These are phyloP conservation scores for Globisporangium nagaii DNA, from an alignment of 352 stramenopile genomes.

Conservation along the genomic window DNA sequence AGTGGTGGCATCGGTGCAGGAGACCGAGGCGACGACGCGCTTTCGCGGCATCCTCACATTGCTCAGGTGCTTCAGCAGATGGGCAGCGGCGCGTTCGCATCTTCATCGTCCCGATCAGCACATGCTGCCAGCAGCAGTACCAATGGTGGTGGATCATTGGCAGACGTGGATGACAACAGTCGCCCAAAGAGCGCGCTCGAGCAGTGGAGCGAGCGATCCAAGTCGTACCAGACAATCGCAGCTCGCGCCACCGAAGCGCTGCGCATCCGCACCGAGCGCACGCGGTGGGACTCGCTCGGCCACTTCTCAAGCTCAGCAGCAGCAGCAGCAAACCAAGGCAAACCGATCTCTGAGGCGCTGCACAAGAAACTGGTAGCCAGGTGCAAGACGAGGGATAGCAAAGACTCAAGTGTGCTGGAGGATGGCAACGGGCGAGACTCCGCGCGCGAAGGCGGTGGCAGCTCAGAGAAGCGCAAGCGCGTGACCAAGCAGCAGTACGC, in stretches of 20 bases:
- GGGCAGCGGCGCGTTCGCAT: background rate
- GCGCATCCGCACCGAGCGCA: slow-evolving; percentile 18
- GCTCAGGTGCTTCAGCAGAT: slow-evolving; percentile 34
- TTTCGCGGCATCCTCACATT: slow-evolving; percentile 40
- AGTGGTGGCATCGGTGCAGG: background rate
- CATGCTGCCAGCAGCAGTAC: background rate
- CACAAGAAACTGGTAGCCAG: slow-evolving; percentile 1
- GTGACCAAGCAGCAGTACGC: slow-evolving; percentile 12
- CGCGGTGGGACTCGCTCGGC: slow-evolving; percentile 41
- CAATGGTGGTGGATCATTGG: background rate
- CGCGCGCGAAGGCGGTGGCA: slow-evolving; percentile 1
- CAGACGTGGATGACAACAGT: background rate
- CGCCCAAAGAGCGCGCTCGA: slow-evolving; percentile 9
- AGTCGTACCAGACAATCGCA: slow-evolving; percentile 44
- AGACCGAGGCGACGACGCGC: slow-evolving; percentile 20
- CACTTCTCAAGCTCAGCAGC: slow-evolving; percentile 19
- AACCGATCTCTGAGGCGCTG: slow-evolving; percentile 13
- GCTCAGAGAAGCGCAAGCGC: slow-evolving; percentile 13
- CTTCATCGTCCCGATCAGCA: background rate
- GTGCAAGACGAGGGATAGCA: background rate
- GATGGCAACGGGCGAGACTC: too few relatives aligned
- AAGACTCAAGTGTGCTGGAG: too few relatives aligned
- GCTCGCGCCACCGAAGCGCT: slow-evolving; percentile 20
- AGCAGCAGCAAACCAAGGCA: background rate
- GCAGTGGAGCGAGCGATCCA: slow-evolving; percentile 40